Base-by-base conservation (phyloP, 2,329 filamentous ascomycete species). In the Paraphaeosphaeria minitans region DNA sequence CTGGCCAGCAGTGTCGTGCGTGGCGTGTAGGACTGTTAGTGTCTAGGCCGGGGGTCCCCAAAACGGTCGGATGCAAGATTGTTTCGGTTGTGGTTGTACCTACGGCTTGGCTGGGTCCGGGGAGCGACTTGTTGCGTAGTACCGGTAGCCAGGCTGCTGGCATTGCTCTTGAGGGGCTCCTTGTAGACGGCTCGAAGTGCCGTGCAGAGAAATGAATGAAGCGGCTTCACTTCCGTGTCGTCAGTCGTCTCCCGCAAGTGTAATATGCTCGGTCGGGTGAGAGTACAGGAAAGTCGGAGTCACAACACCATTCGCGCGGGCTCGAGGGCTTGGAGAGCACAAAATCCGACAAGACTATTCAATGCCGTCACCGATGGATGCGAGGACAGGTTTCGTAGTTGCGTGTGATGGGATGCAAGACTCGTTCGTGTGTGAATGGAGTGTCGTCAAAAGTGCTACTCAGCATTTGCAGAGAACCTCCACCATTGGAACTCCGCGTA, bases 41-140 rank as follows among this genome's bases (percentile, higher is more conserved):
- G 7, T 22, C n/a, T 31, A 43, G 49, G 9, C 37, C 35, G 37
- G 21, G 16, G 24, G 48, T 22, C 22, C 31, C 14, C 16, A 29
- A 52, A 53, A 31, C 37, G 50, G 35, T 24, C 37, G 50, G 24
- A 24, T 53, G 50, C 31, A 31, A 31, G 37, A 53, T n/a, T 33
- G 37, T 53, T 53, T 53, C 48, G 37, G 27, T 8, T 43, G 16
- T 43, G 37, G 50, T 43, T 16, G 35, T 53, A 53, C n/a, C n/a
- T n/a, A n/a, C 50, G 24, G 50, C 50, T 43, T 21, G 24, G 16
- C 13, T 19, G 22, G 37, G 22, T 33, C 50, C 13, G 37, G 50
- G 50, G n/a, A 6, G n/a, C 37, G 21, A 21, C 39, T 31, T 42
- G n/a, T 37, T 42, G 24, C 24, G 50, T 53, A 33, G 37, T 16